A percentile compares a stretch with the other conserved stretches of the same genome.
Evolutionary conservation across 768 basidiomycete species (phyloP).

Genomic region (Collybia mongolica): DNA sequence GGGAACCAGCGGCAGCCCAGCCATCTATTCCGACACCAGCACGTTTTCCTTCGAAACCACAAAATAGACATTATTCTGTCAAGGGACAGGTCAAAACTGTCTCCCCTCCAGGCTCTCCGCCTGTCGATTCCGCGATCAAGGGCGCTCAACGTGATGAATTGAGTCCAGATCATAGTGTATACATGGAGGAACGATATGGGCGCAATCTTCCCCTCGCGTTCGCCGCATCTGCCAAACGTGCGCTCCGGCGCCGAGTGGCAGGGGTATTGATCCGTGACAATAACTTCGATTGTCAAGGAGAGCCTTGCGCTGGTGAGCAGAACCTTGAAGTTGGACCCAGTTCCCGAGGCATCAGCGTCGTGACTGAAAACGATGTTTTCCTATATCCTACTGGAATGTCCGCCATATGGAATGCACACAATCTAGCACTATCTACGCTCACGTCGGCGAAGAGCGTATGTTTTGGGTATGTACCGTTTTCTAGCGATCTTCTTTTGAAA

Average conservation of each 20-base stretch:
- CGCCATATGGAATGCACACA: constrained; percentile 91
- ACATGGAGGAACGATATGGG: constrained; percentile 94
- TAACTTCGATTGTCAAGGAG: constrained; percentile 30
- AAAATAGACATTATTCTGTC: constrained; percentile 60
- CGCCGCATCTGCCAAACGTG: constrained; percentile 80
- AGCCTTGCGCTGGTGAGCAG: constrained; percentile 40
- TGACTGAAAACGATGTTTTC: constrained; percentile 87
- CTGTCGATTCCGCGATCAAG: constrained; percentile 5
- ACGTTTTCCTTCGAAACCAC: constrained; percentile 38
- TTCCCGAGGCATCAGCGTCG: constrained; percentile 61
- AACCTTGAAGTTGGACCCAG: constrained; percentile 58
- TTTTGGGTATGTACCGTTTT: constrained; percentile 72
- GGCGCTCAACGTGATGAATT: constrained; percentile 40
- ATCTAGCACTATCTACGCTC: constrained; percentile 53
- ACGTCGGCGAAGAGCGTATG: constrained; percentile 82
- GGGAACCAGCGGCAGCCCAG: constrained; percentile 28
- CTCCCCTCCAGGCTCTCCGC: constrained; percentile 10
- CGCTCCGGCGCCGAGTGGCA: constrained; percentile 85
- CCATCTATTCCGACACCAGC: constrained; percentile 25
- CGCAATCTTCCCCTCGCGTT: constrained; percentile 78
- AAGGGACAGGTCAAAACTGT: constrained; percentile 21
- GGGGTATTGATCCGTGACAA: constrained; percentile 74
- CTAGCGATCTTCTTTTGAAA: not conserved
- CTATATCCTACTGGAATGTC: constrained; percentile 89
- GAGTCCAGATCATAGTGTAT: constrained; percentile 62